A percentile compares a stretch with the other conserved stretches of the same genome.
Evolutionary conservation across 2,329 filamentous ascomycete species (phyloP).

Genomic region (Fusarium chuoi): DNA sequence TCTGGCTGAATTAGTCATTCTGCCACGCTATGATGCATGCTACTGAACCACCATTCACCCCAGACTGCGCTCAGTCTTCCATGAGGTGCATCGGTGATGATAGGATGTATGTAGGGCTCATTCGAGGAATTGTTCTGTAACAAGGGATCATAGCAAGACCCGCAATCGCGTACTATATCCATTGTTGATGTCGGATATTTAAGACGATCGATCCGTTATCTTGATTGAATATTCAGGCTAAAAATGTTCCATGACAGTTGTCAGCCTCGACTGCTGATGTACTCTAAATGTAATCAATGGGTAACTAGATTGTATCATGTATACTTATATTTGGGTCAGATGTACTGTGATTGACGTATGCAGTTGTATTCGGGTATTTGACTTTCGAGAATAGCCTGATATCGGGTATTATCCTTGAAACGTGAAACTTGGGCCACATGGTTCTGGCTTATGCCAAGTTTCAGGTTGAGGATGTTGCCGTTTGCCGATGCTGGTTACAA

Average conservation of each 20-base stretch:
- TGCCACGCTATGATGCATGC: not conserved
- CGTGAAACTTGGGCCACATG: not conserved
- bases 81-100: not conserved
- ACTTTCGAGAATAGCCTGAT: constrained; percentile 7
- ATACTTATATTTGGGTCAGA: not conserved
- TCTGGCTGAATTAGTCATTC: not conserved
- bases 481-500: not conserved
- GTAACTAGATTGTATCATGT: not conserved
- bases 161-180: not conserved
- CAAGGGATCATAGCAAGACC: not conserved
- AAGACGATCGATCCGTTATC: not conserved
- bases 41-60: not conserved
- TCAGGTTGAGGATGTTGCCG: not conserved
- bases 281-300: not conserved
- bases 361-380: not conserved
- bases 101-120: not conserved
- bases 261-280: not conserved
- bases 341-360: not conserved
- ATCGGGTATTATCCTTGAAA: constrained; percentile 9
- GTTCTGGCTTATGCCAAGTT: constrained; percentile 4
- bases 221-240: not conserved
- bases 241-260: not conserved
- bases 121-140: not conserved
- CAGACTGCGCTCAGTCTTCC: not conserved
- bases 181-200: not conserved